Evolutionary conservation across 2,329 filamentous ascomycete species (phyloP), one percentile per base, ranked within the genome.

Genomic region (Colletotrichum sp.): DNA sequence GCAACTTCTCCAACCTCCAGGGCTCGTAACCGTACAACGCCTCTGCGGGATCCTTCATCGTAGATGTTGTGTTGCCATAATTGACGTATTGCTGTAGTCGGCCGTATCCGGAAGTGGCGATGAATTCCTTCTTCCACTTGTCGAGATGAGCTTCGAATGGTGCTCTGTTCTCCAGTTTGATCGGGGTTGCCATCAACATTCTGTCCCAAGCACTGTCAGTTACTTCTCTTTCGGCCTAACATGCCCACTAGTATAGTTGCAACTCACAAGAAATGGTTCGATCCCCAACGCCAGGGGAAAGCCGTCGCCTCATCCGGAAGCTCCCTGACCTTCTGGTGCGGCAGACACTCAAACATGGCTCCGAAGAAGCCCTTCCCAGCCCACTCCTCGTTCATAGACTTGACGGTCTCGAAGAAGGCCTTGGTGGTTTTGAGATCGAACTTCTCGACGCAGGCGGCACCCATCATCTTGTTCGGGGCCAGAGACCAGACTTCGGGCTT

Each of bases 121-220:
- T 78, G 9, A 83, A 79, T n/a, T 78, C 85, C 3, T 86, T 78
- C 5, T 77, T 77, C 3, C 80, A 74, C 68, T 84, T 82, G 2
- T 78, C 79, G 48, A 87, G 86, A 83, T 85, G 86, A 0, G 85
- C 83, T 32, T 86, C 83, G 1, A 82, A 81, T 34, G 85, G 79
- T 2, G 81, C 81, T 66, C 85, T 79, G 38, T 71, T 38, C 12
- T 82, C 83, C 62, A 58, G 3, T 83, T 82, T 69, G 83, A 80
- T 48, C 81, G 79, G 8, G 80, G 80, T 64, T 80, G 81, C 24
- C 81, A 48, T 79, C 82, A n/a, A 83, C 85, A 43, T 80, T 78
- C 69, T 84, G 34, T 70, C 8, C 7, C 5, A 1, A 6, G 3
- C 7, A 3, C 30, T 36, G 34, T 74, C 34, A 74, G 71, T 6